Evolutionary conservation across 768 basidiomycete genomes (phyloP), one percentile per base, ranked within the genome.

Genomic region (Hemileccinum impolitum): DNA sequence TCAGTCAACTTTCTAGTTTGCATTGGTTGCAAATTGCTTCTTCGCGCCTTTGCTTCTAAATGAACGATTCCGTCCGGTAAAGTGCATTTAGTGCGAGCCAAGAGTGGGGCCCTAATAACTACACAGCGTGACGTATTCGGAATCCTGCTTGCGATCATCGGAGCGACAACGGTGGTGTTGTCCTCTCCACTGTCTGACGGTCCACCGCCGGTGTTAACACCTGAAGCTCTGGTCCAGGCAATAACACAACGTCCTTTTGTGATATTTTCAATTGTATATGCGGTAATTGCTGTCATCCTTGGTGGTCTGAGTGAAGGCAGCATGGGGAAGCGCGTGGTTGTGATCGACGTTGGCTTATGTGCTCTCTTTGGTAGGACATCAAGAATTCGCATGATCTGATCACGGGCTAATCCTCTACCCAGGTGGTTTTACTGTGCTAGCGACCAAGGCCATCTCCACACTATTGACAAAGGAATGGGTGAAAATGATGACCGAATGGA

Each of bases 381-480:
- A 5, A 49, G 26, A 30, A 34, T 17, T 34, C 19, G 23, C 36
- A 7, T 18, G 48, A 47, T 40, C 35, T 8, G 28, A 37, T 43
- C 23, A 21, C 49, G 8, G 15, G 39, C 39, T 46, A 30, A 51
- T 38, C 6, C 35, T 39, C 25, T 39, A 31, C 43, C 19, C 43
- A 90, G 90, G 90, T n/a, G 92, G 90, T 3, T 97, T 93, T 66
- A 95, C 94, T 4, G 95, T 98, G 0, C 74, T 99, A 2, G 82
- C 90, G 1, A 97, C 95, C 9, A 98, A 99, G 63, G 95, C 90
- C 0, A 67, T 95, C 37, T 94, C 93, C 13, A 90, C 87, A 0
- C 73, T 99, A 18, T 70, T 98, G 40, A 90, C 90, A 25, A 72
- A 82, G 55, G 74, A 87, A 63, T 88, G 90, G 77, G 70, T 88